These are phyloP conservation scores for Phytophthora hybrid DNA, from an alignment of 352 stramenopile species.

Conservation along the genomic window DNA sequence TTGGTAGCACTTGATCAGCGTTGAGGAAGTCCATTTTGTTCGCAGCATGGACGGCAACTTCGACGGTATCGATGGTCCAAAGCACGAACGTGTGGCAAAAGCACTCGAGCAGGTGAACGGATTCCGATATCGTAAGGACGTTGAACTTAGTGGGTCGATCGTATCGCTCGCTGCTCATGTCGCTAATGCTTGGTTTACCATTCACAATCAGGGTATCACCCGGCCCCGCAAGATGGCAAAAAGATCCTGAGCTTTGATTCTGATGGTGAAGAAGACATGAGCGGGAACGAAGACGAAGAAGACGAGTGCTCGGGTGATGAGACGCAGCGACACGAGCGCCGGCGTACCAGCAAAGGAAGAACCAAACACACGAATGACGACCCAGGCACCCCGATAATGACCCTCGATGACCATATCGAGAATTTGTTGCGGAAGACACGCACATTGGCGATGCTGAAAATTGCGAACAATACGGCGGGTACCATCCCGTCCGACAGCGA, in stretches of 20 bases:
- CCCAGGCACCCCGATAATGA: conserved; percentile 23
- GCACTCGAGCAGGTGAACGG: conserved; percentile 80
- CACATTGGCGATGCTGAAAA: conserved; percentile 74
- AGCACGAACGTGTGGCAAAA: conserved; percentile 69
- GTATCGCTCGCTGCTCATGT: background rate
- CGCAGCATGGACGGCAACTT: conserved; percentile 27
- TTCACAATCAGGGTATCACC: conserved; percentile 56
- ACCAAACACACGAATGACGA: background rate
- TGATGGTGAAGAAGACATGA: conserved; percentile 46
- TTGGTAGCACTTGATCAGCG: conserved; percentile 4
- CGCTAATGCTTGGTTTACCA: background rate
- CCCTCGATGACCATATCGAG: conserved; percentile 77
- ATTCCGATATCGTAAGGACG: conserved; percentile 62
- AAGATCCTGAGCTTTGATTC: conserved; percentile 57
- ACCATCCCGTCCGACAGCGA: conserved; percentile 59
- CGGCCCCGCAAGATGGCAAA: conserved; percentile 46
- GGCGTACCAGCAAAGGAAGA: conserved; percentile 12
- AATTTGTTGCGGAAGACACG: conserved; percentile 69
- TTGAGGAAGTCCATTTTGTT: background rate
- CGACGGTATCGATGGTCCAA: conserved; percentile 34
- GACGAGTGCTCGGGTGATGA: conserved; percentile 16
- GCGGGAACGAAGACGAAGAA: conserved; percentile 6
- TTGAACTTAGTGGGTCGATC: background rate
- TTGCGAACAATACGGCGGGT: conserved; percentile 78
- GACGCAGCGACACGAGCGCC: conserved; percentile 7